phyloP scores from a whole-genome alignment of 2,329 filamentous ascomycete species.

The Ramularia endophylla region DNA sequence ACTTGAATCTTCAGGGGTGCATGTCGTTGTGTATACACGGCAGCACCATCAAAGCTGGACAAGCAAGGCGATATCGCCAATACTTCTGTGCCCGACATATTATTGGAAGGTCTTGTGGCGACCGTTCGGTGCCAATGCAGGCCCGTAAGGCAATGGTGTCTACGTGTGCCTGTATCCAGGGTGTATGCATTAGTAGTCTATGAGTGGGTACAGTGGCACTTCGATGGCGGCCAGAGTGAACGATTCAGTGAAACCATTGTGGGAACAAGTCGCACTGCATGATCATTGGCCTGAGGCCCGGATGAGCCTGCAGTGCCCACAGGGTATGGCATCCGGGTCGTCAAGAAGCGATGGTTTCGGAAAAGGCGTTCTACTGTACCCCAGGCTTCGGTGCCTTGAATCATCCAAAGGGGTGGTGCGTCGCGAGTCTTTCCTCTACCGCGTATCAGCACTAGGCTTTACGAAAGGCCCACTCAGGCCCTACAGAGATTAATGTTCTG shows the following conservation, averaged over 20 bases:
- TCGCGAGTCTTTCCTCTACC: too few species aligned
- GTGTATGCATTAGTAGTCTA: slow-evolving; percentile 15
- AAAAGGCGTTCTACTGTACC: slow-evolving; percentile 2
- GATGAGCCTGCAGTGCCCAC: slow-evolving; percentile 10
- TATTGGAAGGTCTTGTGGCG: slow-evolving; percentile 27
- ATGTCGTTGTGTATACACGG: slow-evolving; percentile 20
- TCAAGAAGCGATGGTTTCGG: slow-evolving; percentile 11
- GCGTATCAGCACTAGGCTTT: too few species aligned
- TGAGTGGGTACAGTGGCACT: slow-evolving; percentile 17
- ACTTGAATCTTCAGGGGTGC: slow-evolving; percentile 19
- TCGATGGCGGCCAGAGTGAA: slow-evolving; percentile 19
- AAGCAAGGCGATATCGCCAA: slow-evolving; percentile 23
- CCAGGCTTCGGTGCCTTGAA: too few species aligned
- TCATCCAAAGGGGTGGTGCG: too few species aligned
- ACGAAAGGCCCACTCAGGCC: too few species aligned
- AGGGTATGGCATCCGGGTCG: slow-evolving; percentile 10
- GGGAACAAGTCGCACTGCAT: slow-evolving; percentile 11
- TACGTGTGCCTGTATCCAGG: slow-evolving; percentile 15
- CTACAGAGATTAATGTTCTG: too few species aligned
- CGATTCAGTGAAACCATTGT: slow-evolving; percentile 14
- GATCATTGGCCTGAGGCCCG: slow-evolving; percentile 20
- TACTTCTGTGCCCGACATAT: slow-evolving; percentile 22
- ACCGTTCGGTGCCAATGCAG: slow-evolving; percentile 25
- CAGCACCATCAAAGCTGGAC: slow-evolving; percentile 20
- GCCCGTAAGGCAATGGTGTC: slow-evolving; percentile 20